A percentile compares a stretch with the other conserved stretches of the same genome.
phyloP scores from a whole-genome alignment of 257 asterid species.

The Gentiana dahurica region DNA sequence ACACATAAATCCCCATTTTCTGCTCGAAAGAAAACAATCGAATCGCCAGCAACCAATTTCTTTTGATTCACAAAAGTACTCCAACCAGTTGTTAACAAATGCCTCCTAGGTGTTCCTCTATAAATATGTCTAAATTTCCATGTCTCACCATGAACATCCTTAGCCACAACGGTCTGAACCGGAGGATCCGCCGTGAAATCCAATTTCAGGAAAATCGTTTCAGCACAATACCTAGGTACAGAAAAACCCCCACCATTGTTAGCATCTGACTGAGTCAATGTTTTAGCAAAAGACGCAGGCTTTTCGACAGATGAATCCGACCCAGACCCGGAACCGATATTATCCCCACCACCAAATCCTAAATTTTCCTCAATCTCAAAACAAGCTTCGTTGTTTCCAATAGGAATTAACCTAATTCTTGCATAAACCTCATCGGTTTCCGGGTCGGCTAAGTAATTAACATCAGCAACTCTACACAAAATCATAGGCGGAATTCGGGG shows the following conservation, averaged over 20 bases:
- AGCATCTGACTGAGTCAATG: constrained; percentile 32
- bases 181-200: constrained; percentile 27
- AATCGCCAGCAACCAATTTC: constrained; percentile 55
- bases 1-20: constrained; percentile 40
- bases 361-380: constrained; percentile 12
- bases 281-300: constrained; percentile 25
- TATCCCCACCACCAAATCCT: constrained; percentile 10
- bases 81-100: constrained; percentile 62
- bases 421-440: constrained; percentile 33
- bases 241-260: constrained; percentile 36
- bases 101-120: constrained; percentile 59
- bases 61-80: constrained; percentile 54
- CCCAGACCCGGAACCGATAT: constrained; percentile 13
- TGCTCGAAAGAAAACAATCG: constrained; percentile 43
- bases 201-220: constrained; percentile 22
- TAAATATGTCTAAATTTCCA: constrained; percentile 63
- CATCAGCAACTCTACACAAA: constrained; percentile 39
- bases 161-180: constrained; percentile 24
- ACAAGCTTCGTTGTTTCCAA: constrained; percentile 9
- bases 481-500: constrained; percentile 33
- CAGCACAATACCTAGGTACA: constrained; percentile 30
- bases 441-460: constrained; percentile 41
- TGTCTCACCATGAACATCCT: constrained; percentile 29
- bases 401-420: constrained; percentile 20
- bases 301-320: constrained; percentile 17